A percentile compares a stretch with the other conserved stretches of the same genome.
Evolutionary conservation across 23 red algal species (phyloP).

Genomic region (Gracilaria domingensis): DNA sequence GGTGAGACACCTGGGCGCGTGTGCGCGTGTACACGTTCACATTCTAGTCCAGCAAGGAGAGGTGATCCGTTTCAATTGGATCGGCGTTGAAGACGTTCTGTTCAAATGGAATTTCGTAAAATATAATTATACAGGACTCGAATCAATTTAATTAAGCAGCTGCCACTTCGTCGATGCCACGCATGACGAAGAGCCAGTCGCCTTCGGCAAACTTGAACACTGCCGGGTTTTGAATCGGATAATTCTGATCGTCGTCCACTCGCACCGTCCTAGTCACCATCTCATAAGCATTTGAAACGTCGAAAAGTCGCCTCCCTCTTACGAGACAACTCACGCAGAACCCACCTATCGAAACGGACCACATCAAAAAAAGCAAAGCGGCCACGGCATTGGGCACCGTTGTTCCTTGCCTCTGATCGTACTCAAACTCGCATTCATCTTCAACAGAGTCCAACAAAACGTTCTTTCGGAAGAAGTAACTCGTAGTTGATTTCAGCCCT

Average conservation of each 20-base stretch:
- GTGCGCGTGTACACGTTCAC: too few relatives aligned
- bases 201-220: neutral
- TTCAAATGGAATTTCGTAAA: too few relatives aligned
- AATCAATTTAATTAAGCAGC: too few relatives aligned
- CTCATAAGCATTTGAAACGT: neutral
- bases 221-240: neutral
- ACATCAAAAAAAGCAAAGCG: neutral
- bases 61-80: too few relatives aligned
- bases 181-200: too few relatives aligned
- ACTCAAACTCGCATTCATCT: neutral
- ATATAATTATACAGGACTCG: too few relatives aligned
- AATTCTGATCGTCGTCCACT: neutral
- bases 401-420: neutral
- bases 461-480: neutral
- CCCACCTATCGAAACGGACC: neutral
- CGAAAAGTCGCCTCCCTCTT: neutral
- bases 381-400: neutral
- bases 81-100: too few relatives aligned
- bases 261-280: neutral
- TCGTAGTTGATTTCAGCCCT: too few relatives aligned
- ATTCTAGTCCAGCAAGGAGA: too few relatives aligned
- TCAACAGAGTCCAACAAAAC: neutral
- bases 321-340: neutral
- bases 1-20: too few relatives aligned
- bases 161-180: too few relatives aligned